These are phyloP conservation scores for Backusella tuberculispora DNA, from an alignment of 192 early-diverging fungal species.

Conservation along the genomic window DNA sequence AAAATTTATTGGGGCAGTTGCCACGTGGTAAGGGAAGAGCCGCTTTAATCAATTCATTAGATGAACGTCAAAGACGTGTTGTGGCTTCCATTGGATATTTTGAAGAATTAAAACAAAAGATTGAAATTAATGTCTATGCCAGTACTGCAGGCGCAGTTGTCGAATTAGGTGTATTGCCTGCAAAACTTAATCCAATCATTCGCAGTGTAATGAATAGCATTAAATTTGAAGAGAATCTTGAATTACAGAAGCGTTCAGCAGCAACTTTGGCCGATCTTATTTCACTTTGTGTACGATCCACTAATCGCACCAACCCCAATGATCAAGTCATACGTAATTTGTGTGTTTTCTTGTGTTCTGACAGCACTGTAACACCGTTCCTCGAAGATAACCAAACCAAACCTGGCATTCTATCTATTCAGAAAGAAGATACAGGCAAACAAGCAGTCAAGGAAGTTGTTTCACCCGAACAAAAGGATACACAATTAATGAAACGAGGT, in stretches of 20 bases:
- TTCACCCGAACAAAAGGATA: conserved; percentile 45
- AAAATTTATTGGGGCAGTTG: conserved; percentile 47
- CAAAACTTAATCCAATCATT: conserved; percentile 84
- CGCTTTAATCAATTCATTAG: conserved; percentile 41
- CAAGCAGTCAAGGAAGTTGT: conserved; percentile 39
- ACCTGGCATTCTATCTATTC: conserved; percentile 56
- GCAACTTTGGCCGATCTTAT: conserved; percentile 56
- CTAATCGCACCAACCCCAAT: conserved; percentile 52
- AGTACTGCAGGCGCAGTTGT: conserved; percentile 83
- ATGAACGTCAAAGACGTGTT: conserved; percentile 68
- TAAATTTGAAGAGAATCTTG: conserved; percentile 71
- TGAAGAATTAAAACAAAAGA: conserved; percentile 62
- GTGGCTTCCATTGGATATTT: conserved; percentile 65
- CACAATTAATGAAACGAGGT: conserved; percentile 67
- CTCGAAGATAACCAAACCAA: conserved; percentile 50
- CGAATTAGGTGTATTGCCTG: conserved; percentile 73
- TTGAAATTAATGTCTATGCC: conserved; percentile 71
- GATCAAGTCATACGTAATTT: conserved; percentile 93
- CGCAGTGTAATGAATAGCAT: conserved; percentile 87
- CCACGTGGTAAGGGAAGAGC: conserved; percentile 39
- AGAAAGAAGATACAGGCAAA: conserved; percentile 46
- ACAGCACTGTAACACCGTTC: conserved; percentile 73
- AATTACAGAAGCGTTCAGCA: conserved; percentile 58
- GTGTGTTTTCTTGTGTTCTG: conserved; percentile 81
- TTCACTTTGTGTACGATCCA: conserved; percentile 52